Percentiles rank a stretch among this genome's conserved stretches.
Evolutionary conservation across 2,329 filamentous ascomycete genomes (phyloP).

Genomic region (Helotiales sp.): DNA sequence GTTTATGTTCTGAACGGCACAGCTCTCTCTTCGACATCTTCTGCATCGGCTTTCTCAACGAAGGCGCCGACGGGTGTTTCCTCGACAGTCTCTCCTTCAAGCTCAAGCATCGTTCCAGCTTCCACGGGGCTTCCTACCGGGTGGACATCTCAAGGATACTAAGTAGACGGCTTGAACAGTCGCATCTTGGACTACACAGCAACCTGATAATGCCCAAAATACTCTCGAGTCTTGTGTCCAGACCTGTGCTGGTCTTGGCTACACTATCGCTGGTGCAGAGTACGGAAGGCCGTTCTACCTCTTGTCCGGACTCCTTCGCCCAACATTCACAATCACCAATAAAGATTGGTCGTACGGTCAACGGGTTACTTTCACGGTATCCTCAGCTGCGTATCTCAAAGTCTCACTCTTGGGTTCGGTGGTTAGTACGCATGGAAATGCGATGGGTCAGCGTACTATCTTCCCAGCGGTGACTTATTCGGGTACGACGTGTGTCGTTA

Average conservation of each 20-base stretch:
- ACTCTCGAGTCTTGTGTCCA: conserved; percentile 34
- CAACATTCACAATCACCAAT: conserved; percentile 56
- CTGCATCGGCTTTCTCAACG: conserved; percentile 2
- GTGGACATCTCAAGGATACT: conserved; percentile 38
- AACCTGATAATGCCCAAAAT: conserved; percentile 30
- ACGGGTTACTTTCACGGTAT: conserved; percentile 22
- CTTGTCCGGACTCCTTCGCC: conserved; percentile 54
- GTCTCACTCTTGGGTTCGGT: conserved; percentile 46
- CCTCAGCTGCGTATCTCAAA: conserved; percentile 24
- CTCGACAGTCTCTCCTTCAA: neutral
- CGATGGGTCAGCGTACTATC: conserved; percentile 70
- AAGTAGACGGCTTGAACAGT: conserved; percentile 35
- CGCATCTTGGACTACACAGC: conserved; percentile 32
- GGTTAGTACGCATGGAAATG: conserved; percentile 64
- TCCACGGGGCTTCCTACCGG: conserved; percentile 34
- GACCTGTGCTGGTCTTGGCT: conserved; percentile 44
- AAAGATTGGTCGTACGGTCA: conserved; percentile 58
- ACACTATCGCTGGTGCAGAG: conserved; percentile 44
- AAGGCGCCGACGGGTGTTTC: conserved; percentile 3
- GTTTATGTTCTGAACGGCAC: conserved; percentile 35
- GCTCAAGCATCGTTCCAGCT: conserved; percentile 14
- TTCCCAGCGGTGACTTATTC: conserved; percentile 55
- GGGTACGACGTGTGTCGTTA: conserved; percentile 55
- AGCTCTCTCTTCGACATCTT: conserved; percentile 8
- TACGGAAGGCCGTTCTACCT: conserved; percentile 61